Conservation (phyloP, 495 filamentous ascomycete genomes). For the Articulospora tetracladia region DNA sequence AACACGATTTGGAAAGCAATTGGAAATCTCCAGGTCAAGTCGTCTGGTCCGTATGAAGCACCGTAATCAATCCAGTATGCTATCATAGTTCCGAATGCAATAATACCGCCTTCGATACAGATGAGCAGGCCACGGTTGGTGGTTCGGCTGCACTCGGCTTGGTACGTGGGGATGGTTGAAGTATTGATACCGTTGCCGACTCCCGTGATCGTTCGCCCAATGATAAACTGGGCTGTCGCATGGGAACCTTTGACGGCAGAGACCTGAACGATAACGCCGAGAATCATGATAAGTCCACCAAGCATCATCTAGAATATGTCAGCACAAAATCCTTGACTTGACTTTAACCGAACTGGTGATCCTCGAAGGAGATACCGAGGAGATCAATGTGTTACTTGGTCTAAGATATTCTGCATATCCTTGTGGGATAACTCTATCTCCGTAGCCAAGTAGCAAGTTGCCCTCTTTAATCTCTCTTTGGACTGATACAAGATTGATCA, state of each 20-base stretch:
- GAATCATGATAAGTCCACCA: slow-evolving; percentile 67
- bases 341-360: no score
- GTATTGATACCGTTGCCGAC: slow-evolving; percentile 78
- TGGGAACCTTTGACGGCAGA: slow-evolving; percentile 40
- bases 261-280: slow-evolving; percentile 69
- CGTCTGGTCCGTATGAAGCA: slow-evolving; percentile 59
- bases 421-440: no score
- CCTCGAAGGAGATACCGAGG: no score
- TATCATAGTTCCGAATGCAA: slow-evolving; percentile 73
- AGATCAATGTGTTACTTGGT: no score
- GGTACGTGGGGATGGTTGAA: slow-evolving; percentile 75
- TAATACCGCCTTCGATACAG: slow-evolving; percentile 77
- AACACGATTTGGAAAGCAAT: slow-evolving; percentile 81
- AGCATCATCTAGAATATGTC: slow-evolving; percentile 40
- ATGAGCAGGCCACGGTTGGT: slow-evolving; percentile 78
- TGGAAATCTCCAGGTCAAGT: slow-evolving; percentile 74
- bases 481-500: no score
- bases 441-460: no score
- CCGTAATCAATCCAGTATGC: slow-evolving; percentile 87
- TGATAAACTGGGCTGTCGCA: slow-evolving; percentile 63
- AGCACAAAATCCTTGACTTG: no score
- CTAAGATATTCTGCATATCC: no score
- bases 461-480: no score
- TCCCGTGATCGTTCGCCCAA: slow-evolving; percentile 71
- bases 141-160: slow-evolving; percentile 71